These are phyloP conservation scores for Neonectria coccinea DNA, from an alignment of 2,329 filamentous ascomycete genomes.

Conservation along the genomic window DNA sequence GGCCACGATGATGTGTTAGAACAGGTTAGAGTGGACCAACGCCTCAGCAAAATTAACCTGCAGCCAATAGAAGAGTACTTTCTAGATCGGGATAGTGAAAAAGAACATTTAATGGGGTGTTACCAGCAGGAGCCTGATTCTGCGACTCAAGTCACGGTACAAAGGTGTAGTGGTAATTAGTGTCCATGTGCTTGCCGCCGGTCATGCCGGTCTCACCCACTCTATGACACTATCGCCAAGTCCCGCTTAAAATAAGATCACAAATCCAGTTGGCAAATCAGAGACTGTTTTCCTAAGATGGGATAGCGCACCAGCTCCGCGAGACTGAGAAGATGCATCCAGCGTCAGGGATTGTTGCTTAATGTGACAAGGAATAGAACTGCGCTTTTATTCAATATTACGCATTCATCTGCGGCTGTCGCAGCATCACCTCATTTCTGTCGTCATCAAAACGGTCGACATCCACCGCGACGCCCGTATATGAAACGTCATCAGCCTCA, in stretches of 20 bases:
- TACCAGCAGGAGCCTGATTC: neutral
- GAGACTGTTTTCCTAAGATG: conserved; percentile 14
- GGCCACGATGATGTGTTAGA: neutral
- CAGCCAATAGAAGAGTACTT: conserved; percentile 8
- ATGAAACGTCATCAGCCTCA: no score
- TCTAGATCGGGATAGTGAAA: neutral
- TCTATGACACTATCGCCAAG: neutral
- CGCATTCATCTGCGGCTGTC: no score
- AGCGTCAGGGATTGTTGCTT: no score
- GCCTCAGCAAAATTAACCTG: neutral
- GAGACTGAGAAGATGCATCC: no score
- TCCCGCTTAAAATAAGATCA: neutral
- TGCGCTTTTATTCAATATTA: no score
- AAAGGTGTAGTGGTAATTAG: no score
- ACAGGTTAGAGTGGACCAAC: neutral
- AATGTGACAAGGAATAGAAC: no score
- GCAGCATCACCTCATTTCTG: no score
- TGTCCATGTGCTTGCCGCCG: no score
- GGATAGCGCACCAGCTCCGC: neutral
- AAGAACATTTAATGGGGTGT: neutral
- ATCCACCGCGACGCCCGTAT: no score
- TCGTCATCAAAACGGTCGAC: no score
- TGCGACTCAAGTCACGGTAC: neutral
- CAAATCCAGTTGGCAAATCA: neutral
- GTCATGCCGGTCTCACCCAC: neutral